Evolutionary conservation across 1,284 basidiomycete genomes (phyloP).

Genomic region (Hemileia vastatrix): DNA sequence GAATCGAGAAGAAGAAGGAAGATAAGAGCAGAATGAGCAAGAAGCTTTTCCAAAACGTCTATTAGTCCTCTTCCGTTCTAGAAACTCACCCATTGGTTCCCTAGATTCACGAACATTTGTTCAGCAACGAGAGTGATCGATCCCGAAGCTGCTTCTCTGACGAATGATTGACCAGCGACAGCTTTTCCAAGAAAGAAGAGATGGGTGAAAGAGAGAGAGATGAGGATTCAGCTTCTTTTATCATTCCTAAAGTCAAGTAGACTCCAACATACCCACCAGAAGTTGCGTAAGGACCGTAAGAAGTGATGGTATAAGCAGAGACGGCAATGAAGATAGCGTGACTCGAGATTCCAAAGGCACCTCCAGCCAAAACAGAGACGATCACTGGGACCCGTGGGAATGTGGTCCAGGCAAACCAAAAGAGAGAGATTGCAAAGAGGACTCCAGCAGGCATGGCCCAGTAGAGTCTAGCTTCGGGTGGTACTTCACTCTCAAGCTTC

Average conservation of each 20-base stretch:
- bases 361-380: slow-evolving; percentile 29
- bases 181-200: slow-evolving; percentile 11
- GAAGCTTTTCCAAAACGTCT: no score
- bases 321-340: slow-evolving; percentile 37
- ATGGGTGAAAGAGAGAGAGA: neutral
- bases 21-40: neutral
- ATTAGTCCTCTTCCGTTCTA: neutral
- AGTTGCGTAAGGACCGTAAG: slow-evolving; percentile 33
- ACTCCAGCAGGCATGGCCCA: slow-evolving; percentile 20
- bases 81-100: slow-evolving; percentile 16
- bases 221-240: neutral
- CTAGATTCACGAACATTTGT: slow-evolving; percentile 28
- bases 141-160: slow-evolving; percentile 31
- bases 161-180: slow-evolving; percentile 32
- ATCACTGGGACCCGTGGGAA: slow-evolving; percentile 33
- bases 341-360: slow-evolving; percentile 30
- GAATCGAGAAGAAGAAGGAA: slow-evolving; percentile 14
- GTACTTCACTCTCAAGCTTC: slow-evolving; percentile 23
- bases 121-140: slow-evolving; percentile 29
- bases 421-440: slow-evolving; percentile 21
- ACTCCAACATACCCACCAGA: slow-evolving; percentile 5
- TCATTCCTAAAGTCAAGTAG: neutral
- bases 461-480: slow-evolving; percentile 24
- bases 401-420: slow-evolving; percentile 37
- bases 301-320: slow-evolving; percentile 32